Percentiles rank a stretch among this genome's conserved stretches.
Conservation (phyloP, 495 filamentous ascomycete genomes). For the Schizothecium vesticola region DNA sequence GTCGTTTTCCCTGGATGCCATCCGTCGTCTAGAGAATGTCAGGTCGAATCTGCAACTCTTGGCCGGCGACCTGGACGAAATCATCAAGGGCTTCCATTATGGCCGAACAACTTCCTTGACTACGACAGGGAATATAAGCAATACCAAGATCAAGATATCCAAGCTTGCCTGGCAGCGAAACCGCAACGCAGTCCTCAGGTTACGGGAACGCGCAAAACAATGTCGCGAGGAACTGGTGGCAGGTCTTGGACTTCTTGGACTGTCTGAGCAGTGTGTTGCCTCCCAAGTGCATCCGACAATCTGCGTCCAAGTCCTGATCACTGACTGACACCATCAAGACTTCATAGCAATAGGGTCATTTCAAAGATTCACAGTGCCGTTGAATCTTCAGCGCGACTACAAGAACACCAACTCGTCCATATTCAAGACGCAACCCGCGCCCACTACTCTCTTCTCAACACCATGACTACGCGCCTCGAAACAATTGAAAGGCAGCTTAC, state of each 20-base stretch:
- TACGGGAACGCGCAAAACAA: neutral
- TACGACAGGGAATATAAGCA: neutral
- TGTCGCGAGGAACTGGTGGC: neutral
- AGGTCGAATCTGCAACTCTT: neutral
- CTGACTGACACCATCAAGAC: neutral
- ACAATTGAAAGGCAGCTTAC: neutral
- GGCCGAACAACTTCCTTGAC: neutral
- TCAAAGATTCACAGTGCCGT: neutral
- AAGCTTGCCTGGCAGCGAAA: neutral
- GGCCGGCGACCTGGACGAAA: neutral
- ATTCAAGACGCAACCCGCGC: neutral
- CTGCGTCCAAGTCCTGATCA: too few species aligned
- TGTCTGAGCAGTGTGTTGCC: neutral
- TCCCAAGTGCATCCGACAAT: neutral
- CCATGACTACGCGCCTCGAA: neutral
- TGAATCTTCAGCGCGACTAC: neutral
- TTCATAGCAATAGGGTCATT: neutral
- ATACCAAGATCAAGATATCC: neutral
- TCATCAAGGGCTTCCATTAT: neutral
- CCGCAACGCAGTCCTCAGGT: neutral
- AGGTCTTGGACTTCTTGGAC: neutral
- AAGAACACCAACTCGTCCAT: neutral
- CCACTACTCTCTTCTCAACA: neutral
- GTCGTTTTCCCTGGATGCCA: neutral
- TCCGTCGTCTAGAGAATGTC: neutral